These are phyloP conservation scores for Thraustochytrium sp. DNA, from an alignment of 352 stramenopile genomes.

Conservation along the genomic window DNA sequence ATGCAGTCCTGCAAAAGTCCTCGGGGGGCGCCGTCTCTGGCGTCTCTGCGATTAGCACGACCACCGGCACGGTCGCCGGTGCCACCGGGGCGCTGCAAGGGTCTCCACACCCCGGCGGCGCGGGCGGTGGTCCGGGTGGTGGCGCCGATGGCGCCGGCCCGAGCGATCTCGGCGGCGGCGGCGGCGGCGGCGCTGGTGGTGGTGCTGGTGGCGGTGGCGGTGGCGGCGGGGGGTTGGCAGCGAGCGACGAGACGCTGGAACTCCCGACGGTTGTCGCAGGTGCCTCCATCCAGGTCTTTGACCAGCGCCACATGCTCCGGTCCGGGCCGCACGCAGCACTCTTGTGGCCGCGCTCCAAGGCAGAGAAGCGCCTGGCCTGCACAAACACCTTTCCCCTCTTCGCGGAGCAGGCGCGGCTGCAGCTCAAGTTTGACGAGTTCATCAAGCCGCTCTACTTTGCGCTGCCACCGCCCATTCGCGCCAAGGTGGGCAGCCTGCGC, in stretches of 20 bases:
- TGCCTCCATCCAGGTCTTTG: not conserved
- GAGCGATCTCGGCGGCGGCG: too few relatives aligned
- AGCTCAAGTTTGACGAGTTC: slow-evolving; percentile 27
- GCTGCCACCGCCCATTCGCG: not conserved
- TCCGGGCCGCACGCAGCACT: not conserved
- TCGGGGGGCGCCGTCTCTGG: too few relatives aligned
- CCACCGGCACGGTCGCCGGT: not conserved
- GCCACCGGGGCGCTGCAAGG: too few relatives aligned
- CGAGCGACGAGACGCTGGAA: not conserved
- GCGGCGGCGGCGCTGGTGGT: not conserved
- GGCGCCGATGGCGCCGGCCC: not conserved
- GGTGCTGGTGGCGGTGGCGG: too few relatives aligned
- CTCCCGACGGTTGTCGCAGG: not conserved
- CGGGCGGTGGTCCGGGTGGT: too few relatives aligned
- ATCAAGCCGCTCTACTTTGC: not conserved
- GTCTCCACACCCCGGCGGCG: too few relatives aligned
- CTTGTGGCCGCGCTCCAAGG: not conserved
- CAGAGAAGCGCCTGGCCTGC: slow-evolving; percentile 6
- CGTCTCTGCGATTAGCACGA: not conserved
- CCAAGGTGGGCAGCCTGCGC: not conserved
- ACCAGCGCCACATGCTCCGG: slow-evolving; percentile 1
- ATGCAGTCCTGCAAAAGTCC: not conserved
- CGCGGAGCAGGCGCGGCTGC: not conserved
- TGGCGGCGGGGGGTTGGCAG: not conserved
- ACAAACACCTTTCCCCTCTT: not conserved